Percentiles rank a stretch among this genome's conserved stretches.
Conservation (phyloP, 2,329 filamentous ascomycete species). For the Colletotrichum lindemuthianum region DNA sequence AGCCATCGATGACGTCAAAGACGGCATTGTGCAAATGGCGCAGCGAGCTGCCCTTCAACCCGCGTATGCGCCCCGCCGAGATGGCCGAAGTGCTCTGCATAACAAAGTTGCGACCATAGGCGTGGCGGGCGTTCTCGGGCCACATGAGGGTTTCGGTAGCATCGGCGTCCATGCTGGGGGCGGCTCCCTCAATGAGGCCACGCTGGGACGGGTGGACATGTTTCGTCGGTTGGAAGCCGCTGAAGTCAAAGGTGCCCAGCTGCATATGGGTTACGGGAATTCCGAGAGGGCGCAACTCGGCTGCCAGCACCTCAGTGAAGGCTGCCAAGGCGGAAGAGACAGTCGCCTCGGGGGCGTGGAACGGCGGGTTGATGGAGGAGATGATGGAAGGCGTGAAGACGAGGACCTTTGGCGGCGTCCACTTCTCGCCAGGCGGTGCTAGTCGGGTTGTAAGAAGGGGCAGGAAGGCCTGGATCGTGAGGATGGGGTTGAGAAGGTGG, state of each 20-base stretch:
- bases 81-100: conserved; percentile 65
- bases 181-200: conserved; percentile 51
- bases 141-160: conserved; percentile 69
- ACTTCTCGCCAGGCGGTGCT: conserved; percentile 60
- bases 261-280: conserved; percentile 89
- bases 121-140: conserved; percentile 68
- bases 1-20: conserved; percentile 85
- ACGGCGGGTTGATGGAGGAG: conserved; percentile 80
- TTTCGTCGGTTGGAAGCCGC: conserved; percentile 67
- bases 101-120: conserved; percentile 72
- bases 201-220: conserved; percentile 48
- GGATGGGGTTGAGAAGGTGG: conserved; percentile 87
- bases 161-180: conserved; percentile 52
- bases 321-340: conserved; percentile 88
- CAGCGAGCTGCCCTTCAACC: conserved; percentile 75
- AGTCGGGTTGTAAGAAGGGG: conserved; percentile 75
- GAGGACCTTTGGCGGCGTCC: conserved; percentile 72
- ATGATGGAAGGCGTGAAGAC: conserved; percentile 84
- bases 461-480: conserved; percentile 90
- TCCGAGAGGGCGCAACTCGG: conserved; percentile 79
- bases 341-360: conserved; percentile 86
- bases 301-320: conserved; percentile 82
- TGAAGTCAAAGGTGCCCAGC: conserved; percentile 90
- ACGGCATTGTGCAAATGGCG: conserved; percentile 86
- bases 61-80: conserved; percentile 66